Evolutionary conservation across 164 flowering plant genomes (phyloP), one percentile per base, ranked within the genome.

Genomic region (Magnolia changhungtana): DNA sequence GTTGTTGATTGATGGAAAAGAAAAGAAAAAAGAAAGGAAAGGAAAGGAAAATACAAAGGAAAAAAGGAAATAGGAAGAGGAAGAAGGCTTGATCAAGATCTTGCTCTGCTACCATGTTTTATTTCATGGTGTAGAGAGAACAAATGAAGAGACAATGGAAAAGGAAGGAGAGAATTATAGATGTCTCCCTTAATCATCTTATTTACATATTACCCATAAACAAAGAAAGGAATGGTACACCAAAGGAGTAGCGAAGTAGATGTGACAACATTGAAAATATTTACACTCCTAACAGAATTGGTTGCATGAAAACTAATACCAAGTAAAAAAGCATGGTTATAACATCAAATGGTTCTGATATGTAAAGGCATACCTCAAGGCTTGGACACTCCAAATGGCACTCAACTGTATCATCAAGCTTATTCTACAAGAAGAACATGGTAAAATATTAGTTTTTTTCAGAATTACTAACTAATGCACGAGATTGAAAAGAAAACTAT

Each of bases 381-480:
- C 94, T 90, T 70, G 94, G 92, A 88, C 88, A 96, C 24, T 81
- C 80, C 74, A 92, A 78, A 61, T 80, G 81, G 84, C 90, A 82
- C 63, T 92, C 97, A 52, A 78, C 13, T 13, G 90, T 82, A 71
- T 87, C 91, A 45, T 91, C 95, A 65, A 49, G 78, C 71, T 85
- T 90, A 88, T 90, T 90, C 99, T 96, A 95, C 74, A 58, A 83
- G 77, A 8, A 52, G 19, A 75, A 78, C 14, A 51, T 18, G 18
- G 11, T 13, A 29, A 16, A 61, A 72, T 23, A 52, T 31, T 4
- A 68, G 71, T 31, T 68, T 45, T 4, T 16, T 24, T 16, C 14
- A 3, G 50, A 19, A 31, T 68, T 29, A 68, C 11, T 68, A 18
- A 73, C 7, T 10, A 61, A 31, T 63, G 29, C 37, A 45, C 29